Evolutionary conservation across 768 basidiomycete species (phyloP).

Genomic region (Cubamyces sp.): DNA sequence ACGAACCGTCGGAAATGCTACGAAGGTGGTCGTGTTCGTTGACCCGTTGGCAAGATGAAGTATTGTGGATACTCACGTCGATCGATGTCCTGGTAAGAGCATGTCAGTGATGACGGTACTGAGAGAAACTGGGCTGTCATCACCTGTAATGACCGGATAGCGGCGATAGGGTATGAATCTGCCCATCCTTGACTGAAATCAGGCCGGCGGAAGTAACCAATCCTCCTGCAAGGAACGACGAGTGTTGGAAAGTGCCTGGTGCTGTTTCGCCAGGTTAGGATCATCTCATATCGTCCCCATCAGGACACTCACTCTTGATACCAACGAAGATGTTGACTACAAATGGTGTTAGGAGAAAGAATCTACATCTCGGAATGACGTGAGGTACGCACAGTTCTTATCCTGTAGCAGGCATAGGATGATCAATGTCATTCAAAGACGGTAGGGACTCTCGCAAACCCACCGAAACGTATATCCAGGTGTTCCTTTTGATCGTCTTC

Average conservation of each 20-base stretch:
- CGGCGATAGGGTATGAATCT: conserved; percentile 63
- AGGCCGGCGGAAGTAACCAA: conserved; percentile 68
- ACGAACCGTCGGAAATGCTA: conserved; percentile 67
- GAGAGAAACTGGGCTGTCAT: neutral
- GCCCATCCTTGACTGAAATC: conserved; percentile 64
- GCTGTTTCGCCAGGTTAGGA: conserved; percentile 20
- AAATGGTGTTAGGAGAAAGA: neutral
- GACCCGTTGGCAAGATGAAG: neutral
- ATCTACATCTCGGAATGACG: neutral
- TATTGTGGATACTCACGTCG: conserved; percentile 39
- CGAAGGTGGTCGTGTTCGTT: neutral
- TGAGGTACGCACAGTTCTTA: conserved; percentile 48
- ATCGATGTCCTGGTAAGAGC: conserved; percentile 50
- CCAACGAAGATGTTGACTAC: conserved; percentile 68
- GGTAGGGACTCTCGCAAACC: conserved; percentile 22
- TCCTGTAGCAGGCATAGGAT: conserved; percentile 41
- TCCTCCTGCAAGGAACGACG: conserved; percentile 60
- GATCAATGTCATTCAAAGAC: conserved; percentile 1
- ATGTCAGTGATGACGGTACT: neutral
- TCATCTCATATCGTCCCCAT: neutral
- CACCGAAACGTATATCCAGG: conserved; percentile 73
- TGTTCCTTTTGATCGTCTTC: conserved; percentile 61
- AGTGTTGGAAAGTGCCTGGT: conserved; percentile 68
- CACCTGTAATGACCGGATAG: conserved; percentile 67
- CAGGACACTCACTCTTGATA: conserved; percentile 51